Evolutionary conservation across 495 filamentous ascomycete genomes (phyloP), one percentile per base, ranked within the genome.

Genomic region (Cenococcum geophilum): DNA sequence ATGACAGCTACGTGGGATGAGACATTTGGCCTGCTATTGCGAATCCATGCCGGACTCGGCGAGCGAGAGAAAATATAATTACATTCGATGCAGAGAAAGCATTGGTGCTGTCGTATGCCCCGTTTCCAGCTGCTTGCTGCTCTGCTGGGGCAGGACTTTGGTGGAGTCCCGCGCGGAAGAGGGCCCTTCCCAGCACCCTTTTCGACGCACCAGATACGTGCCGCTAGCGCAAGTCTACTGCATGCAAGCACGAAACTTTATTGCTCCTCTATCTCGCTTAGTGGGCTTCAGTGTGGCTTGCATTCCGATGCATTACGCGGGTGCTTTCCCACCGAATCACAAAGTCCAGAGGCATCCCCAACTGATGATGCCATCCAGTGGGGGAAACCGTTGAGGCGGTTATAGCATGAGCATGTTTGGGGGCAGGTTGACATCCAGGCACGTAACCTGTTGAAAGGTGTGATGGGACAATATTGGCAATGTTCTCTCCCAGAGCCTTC

Each of bases 201-300:
- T 10, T 45, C 40, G 3, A 14, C 40, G 40, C 40, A 45, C 40
- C 40, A 18, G 14, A 14, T 16, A 16, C 10, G 20, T 23, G 21
- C 23, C 49, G 49, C 49, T 52, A 52, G 25, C 49, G 49, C 23
- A 27, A 22, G 25, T 27, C 1, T 21, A 4, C 49, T 52, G 49
- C 49, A 52, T 25, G 49, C 49, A 52, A 52, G 49, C 49, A 52
- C 49, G 25, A 25, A 52, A 52, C 49, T 52, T 32, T 52, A 52
- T 52, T 52, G 49, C 16, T 52, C 49, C 49, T 52, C 49, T 23
- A 32, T 32, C 49, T 32, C 18, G 40, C 18, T 45, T 45, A 10
- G 40, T 4, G 3, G 40, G 40, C 40, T 45, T 14, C 12, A 18
- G 14, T 14, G 40, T 45, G 40, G 40, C 40, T 45, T 45, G 40